Evolutionary conservation across 129 eudicot species (phyloP), one percentile per base, ranked within the genome.

Genomic region (Rutidosis leptorrhynchoides): DNA sequence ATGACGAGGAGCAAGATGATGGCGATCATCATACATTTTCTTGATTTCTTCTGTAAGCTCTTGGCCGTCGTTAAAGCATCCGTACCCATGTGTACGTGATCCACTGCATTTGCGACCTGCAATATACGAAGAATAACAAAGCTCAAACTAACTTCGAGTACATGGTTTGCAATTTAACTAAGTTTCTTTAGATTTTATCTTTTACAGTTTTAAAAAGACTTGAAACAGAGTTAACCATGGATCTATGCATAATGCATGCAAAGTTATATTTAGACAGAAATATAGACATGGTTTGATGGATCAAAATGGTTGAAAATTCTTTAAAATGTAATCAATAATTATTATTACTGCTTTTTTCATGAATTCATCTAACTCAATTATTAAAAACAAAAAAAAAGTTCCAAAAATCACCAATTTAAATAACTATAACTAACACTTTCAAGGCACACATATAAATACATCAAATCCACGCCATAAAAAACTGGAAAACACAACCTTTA

Each of bases 11-110:
- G 66, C 77, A 83, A 65, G 35, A 76, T 72, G 16, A 85, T 85
- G 76, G 82, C 85, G 6, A 89, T 85, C 71, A 68, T 83, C 94
- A 85, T 89, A 71, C 94, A 89, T 81, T 89, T 89, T 79, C 96
- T 89, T 46, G 96, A 89, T 35, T 72, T 83, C 78, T 83, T 89
- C 76, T 89, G 96, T 79, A 89, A 73, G 77, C 77, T 85, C 30
- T 85, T 89, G 9, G 96, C 94, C 8, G 90, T 83, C 10, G 88
- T 78, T 5, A 85, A 90, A 20, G 94, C 94, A 75, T 81, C 88
- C 3, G 94, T 57, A 1, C 94, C 96, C 87, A 77, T 70, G 58
- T 85, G 68, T 32, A 89, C 94, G 67, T 89, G 96, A 67, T 89
- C 90, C 64, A 89, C 96, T 55, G 96, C 88, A 68, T 89, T 85